Base-by-base conservation (phyloP, 768 basidiomycete species). In the Daedalea quercina region DNA sequence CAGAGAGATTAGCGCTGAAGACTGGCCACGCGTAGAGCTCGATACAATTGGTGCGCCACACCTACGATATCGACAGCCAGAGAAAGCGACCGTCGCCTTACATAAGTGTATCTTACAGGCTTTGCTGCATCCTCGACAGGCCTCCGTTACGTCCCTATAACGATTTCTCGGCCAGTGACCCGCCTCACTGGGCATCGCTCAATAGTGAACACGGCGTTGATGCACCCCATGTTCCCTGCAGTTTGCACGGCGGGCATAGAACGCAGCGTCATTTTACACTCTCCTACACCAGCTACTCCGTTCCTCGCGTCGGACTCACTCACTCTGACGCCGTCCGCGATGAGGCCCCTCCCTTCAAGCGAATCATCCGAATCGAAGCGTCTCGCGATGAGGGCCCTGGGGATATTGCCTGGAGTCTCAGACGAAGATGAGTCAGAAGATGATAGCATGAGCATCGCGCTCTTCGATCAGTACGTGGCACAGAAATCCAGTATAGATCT, bases 181-280 rank as follows among this genome's bases (percentile, higher is more conserved):
- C 74, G 78, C 17, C 65, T 91, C 25, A 74, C 73, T 56, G 87
- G 87, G 3, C 88, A 91, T 63, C 70, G 76, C 37, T 89, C 88
- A 1, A 88, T 93, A 49, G 81, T 91, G 43, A 93, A 92, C 62
- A 78, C 81, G 0, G 73, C 79, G 2, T 67, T 86, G 23, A 80
- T 90, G 53, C 90, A 92, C 62, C 90, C 90, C 1, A 72, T 77
- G 20, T 72, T 84, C 40, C 76, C 85, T 3, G 76, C 84, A 51
- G 70, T 89, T 26, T 75, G 79, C 33, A 88, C 88, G 3, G 73
- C 84, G 3, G 90, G 90, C 2, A 77, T 92, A 20, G 90, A 93
- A 65, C 80, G 79, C 23, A 73, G 80, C 55, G 74, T 90, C 23
- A 60, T 82, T 19, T 66, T 91, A 12, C 90, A 90, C 64, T 82